Base-by-base conservation (phyloP, 2,329 filamentous ascomycete genomes). In the Lasiodiplodia sp. region DNA sequence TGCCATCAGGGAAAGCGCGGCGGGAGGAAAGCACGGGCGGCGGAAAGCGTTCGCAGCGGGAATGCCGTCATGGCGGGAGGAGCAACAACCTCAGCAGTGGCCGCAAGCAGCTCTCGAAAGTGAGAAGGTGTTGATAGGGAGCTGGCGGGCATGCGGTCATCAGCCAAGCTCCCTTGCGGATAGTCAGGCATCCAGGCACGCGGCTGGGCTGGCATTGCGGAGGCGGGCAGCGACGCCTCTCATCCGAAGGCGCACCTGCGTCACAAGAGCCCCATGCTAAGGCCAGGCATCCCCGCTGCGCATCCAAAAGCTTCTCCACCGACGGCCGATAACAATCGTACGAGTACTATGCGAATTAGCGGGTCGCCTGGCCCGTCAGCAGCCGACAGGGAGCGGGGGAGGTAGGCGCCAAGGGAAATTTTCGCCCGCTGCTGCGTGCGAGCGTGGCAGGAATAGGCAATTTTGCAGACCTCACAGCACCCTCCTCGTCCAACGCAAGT, bases 331-430 rank as follows among this genome's bases (percentile, higher is more conserved):
- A 44, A 28, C 38, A 28, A 60, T 60, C 56, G 56, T 60, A 60
- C 56, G 56, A 60, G 56, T 28, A 12, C 56, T 40, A 60, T 60
- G 34, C 56, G n/a, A 28, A 25, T 57, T 60, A 47, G 56, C 56
- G 56, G 37, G 56, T 60, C 56, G 38, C 38, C 38, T 14, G 56
- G n/a, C 44, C 10, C 23, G 56, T 60, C 38, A 31, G 23, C 11
- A 14, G 34, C n/a, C 53, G 53, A 57, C 53, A 57, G 53, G 53
- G 53, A 57, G 53, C 53, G 53, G 10, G 53, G 12, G 11, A n/a
- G 5, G 10, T 34, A 31, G 11, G 21, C 21, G 23, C 11, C 21
- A 21, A 53, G 25, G 21, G 47, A 31, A 56, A 34, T n/a, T 31
- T 53, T 34, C 23, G 8, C 51, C 51, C 51, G n/a, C 11, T 16